These are phyloP conservation scores for Athelia sp. DNA, from an alignment of 1,284 basidiomycete genomes.

Conservation along the genomic window DNA sequence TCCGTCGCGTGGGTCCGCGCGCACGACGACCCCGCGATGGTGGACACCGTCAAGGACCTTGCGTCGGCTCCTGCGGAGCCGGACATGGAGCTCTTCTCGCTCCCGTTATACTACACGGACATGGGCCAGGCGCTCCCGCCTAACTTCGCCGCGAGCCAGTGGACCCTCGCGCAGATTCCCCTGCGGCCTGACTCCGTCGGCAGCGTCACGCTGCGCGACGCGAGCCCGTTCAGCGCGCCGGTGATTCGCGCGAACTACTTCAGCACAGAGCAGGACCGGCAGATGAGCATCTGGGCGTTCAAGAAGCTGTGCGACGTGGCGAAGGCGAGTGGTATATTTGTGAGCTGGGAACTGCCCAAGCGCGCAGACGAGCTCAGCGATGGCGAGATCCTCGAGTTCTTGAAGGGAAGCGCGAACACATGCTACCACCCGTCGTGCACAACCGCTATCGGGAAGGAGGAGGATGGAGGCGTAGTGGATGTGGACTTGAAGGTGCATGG, in stretches of 20 bases:
- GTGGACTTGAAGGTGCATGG: constrained; percentile 32
- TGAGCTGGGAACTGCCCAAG: constrained; percentile 21
- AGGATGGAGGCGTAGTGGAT: constrained; percentile 27
- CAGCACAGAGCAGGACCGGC: constrained; percentile 13
- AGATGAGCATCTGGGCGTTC: neutral
- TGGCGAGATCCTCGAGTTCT: constrained; percentile 23
- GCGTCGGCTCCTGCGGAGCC: neutral
- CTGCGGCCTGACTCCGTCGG: constrained; percentile 27
- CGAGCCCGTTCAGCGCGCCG: constrained; percentile 30
- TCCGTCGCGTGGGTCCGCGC: constrained; percentile 15
- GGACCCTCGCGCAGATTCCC: constrained; percentile 10
- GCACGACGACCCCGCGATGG: constrained; percentile 4
- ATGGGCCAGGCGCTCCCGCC: constrained; percentile 12
- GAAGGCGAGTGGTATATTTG: constrained; percentile 22
- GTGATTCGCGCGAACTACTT: constrained; percentile 34
- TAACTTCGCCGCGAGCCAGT: constrained; percentile 13
- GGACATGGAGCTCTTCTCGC: neutral
- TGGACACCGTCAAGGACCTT: neutral
- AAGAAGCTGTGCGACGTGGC: constrained; percentile 13
- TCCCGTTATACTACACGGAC: neutral
- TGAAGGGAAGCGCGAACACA: constrained; percentile 26
- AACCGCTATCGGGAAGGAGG: constrained; percentile 20
- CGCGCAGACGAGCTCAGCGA: constrained; percentile 24
- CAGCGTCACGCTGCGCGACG: constrained; percentile 26
- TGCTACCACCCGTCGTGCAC: constrained; percentile 29